phyloP scores from a whole-genome alignment of 192 early-diverging fungal species.

The Coemansia sp. region DNA sequence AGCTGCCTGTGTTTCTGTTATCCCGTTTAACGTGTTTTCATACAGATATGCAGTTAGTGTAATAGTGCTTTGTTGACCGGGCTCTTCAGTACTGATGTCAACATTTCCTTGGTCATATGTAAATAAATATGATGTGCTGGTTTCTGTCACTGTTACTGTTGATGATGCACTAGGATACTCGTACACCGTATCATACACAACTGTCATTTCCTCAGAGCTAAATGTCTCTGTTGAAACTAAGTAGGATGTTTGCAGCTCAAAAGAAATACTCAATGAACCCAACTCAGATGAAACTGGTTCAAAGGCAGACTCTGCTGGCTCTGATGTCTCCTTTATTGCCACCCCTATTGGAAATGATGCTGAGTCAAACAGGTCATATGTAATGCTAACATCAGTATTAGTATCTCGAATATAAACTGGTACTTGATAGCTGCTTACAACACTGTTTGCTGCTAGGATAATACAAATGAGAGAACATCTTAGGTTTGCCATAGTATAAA shows the following conservation, averaged over 20 bases:
- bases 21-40: neutral
- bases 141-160: neutral
- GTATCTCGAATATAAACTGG: too few species aligned
- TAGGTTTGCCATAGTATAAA: too few species aligned
- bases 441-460: too few species aligned
- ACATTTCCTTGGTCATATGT: neutral
- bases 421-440: too few species aligned
- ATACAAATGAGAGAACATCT: too few species aligned
- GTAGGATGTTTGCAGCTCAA: too few species aligned
- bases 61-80: neutral
- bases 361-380: neutral
- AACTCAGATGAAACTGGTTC: too few species aligned
- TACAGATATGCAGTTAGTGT: neutral
- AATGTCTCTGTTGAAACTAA: too few species aligned
- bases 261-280: too few species aligned
- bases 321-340: neutral
- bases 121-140: neutral
- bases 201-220: neutral
- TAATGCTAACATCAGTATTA: too few species aligned
- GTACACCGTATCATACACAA: neutral
- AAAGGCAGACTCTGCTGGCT: too few species aligned
- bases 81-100: neutral
- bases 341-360: neutral
- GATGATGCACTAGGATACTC: neutral
- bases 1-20: neutral